These are phyloP conservation scores for Colletotrichum sansevieriae DNA, from an alignment of 2,329 filamentous ascomycete genomes.

Conservation along the genomic window DNA sequence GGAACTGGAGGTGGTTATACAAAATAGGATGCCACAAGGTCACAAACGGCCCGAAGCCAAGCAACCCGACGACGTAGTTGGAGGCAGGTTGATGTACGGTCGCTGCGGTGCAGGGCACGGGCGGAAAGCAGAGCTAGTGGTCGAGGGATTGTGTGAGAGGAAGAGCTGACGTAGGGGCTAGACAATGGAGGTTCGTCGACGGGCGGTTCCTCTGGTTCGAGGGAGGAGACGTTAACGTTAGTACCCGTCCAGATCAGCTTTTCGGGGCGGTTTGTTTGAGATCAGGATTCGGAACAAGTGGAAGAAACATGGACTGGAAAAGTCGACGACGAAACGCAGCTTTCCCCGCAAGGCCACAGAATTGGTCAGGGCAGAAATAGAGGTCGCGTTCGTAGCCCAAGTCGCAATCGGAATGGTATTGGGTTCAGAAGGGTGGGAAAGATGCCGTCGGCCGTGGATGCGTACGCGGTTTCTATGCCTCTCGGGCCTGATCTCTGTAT, in stretches of 20 bases:
- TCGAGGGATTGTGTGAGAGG: slow-evolving; percentile 14
- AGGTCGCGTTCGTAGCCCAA: slow-evolving; percentile 11
- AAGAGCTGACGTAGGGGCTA: slow-evolving; percentile 35
- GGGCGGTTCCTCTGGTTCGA: slow-evolving; percentile 25
- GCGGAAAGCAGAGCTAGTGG: slow-evolving; percentile 31
- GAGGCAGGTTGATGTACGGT: slow-evolving; percentile 18
- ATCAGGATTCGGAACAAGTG: slow-evolving; percentile 3
- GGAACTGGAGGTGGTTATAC: slow-evolving; percentile 14
- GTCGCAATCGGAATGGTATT: slow-evolving; percentile 7
- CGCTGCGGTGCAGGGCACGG: slow-evolving; percentile 20
- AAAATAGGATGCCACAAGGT: slow-evolving; percentile 22
- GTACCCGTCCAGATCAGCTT: slow-evolving; percentile 9
- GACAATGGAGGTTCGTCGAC: slow-evolving; percentile 13
- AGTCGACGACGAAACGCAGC: slow-evolving; percentile 12
- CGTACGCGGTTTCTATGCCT: slow-evolving; percentile 28
- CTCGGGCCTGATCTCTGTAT: slow-evolving; percentile 22
- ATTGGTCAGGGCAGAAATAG: background rate
- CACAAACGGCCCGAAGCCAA: slow-evolving; percentile 36
- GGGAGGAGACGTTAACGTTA: background rate
- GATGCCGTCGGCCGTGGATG: slow-evolving; percentile 19
- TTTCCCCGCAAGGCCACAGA: slow-evolving; percentile 30
- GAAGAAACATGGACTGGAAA: slow-evolving; percentile 20
- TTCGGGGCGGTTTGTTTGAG: slow-evolving; percentile 9
- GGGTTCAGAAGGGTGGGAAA: slow-evolving; percentile 3
- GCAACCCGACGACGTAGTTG: slow-evolving; percentile 29